Evolutionary conservation across 1,284 basidiomycete species (phyloP), one percentile per base, ranked within the genome.

Genomic region (Ganoderma lucidum): DNA sequence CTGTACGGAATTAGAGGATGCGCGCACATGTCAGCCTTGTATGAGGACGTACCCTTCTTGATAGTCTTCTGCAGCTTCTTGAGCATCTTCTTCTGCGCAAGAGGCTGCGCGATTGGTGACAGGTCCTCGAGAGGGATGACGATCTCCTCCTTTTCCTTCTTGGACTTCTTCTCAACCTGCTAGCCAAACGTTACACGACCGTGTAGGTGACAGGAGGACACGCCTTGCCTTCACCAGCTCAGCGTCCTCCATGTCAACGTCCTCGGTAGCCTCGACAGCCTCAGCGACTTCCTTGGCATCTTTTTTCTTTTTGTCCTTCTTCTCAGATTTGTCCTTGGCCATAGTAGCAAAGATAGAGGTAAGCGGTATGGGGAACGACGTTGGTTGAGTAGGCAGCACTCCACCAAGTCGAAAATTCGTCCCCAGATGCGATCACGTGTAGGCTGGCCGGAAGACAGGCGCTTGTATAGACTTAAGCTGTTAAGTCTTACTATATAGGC

Each of bases 41-140:
- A 32, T 55, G 60, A 51, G 44, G 32, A 77, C 84, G 59, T 61
- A 95, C 95, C 95, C 83, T 93, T 95, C 84, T 96, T 97, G 75
- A 97, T 93, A 2, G 93, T 93, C 81, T 95, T 96, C 83, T 97
- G 92, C 51, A 98, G 83, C 81, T 96, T 97, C 83, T 97, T 98
- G 64, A 92, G 82, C 37, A 98, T 86, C 83, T 98, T 98, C 84
- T 92, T 96, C 80, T 92, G 90, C 23, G 97, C 96, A 44, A 98
- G 84, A 14, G 96, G 96, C 72, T 92, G 90, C 8, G 96, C 97
- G 71, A 98, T 90, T 41, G 96, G 95, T 6, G 95, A 95, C 56
- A 98, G 87, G 72, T 96, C 93, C 72, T 95, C 95, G 2, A 91
- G 70, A 8, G 92, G 87, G 58, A 96, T 89, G n/a, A 85, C 78